These are phyloP conservation scores for Calonectria pseudoturangicola DNA, from an alignment of 2,329 filamentous ascomycete species.

Conservation along the genomic window DNA sequence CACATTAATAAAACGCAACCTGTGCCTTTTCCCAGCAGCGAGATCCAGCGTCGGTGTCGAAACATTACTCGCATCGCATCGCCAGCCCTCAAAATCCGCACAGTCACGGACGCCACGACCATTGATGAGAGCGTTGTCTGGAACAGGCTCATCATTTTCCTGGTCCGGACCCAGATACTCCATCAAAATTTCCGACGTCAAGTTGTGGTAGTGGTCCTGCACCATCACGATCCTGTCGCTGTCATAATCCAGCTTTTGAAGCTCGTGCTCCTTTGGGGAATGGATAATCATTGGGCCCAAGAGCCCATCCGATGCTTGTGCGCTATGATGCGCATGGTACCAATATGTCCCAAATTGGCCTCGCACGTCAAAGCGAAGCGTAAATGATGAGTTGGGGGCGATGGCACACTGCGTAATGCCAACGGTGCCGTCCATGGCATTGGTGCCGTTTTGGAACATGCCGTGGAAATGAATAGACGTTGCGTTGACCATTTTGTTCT, in stretches of 20 bases:
- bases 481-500: slow-evolving; percentile 80
- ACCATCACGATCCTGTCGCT: slow-evolving; percentile 78
- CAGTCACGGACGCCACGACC: slow-evolving; percentile 64
- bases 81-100: slow-evolving; percentile 59
- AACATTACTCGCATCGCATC: slow-evolving; percentile 65
- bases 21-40: slow-evolving; percentile 74
- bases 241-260: slow-evolving; percentile 55
- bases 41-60: slow-evolving; percentile 66
- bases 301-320: slow-evolving; percentile 81
- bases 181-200: slow-evolving; percentile 68
- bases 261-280: slow-evolving; percentile 65
- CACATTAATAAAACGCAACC: slow-evolving; percentile 81
- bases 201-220: slow-evolving; percentile 84
- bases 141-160: slow-evolving; percentile 78
- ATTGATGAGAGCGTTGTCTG: slow-evolving; percentile 79
- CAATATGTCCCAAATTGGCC: slow-evolving; percentile 69
- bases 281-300: slow-evolving; percentile 81
- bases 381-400: slow-evolving; percentile 76
- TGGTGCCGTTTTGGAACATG: slow-evolving; percentile 85
- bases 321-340: slow-evolving; percentile 81
- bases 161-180: slow-evolving; percentile 73
- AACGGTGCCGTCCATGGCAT: slow-evolving; percentile 82
- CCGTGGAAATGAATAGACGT: slow-evolving; percentile 86
- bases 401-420: slow-evolving; percentile 82
- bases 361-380: slow-evolving; percentile 80